Conservation (phyloP, 768 basidiomycete species). For the Ephemerocybe angulata region DNA sequence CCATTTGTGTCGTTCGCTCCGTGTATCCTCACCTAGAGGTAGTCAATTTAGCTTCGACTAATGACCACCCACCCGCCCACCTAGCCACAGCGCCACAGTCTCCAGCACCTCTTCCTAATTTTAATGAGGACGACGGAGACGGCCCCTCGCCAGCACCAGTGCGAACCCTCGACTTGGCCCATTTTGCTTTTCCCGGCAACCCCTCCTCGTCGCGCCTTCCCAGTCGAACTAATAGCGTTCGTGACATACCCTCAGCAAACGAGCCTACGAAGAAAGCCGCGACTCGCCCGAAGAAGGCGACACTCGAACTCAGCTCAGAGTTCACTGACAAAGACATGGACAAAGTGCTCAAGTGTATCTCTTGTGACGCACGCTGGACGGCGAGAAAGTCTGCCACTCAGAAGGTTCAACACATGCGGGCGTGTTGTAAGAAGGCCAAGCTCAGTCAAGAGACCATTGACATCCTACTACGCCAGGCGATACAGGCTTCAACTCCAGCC, state of each 20-base stretch:
- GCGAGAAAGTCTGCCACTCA: conserved; percentile 56
- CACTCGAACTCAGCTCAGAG: conserved; percentile 22
- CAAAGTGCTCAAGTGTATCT: conserved; percentile 54
- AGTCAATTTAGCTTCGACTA: too few relatives aligned
- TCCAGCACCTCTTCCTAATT: background rate
- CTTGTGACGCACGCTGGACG: conserved; percentile 68
- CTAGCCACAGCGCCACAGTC: background rate
- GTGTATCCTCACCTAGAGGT: too few relatives aligned
- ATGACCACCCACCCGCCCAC: too few relatives aligned
- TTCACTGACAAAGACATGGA: conserved; percentile 46
- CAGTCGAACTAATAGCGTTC: background rate
- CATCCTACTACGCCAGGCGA: conserved; percentile 48
- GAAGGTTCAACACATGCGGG: conserved; percentile 64
- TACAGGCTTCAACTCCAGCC: conserved; percentile 22
- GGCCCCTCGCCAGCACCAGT: background rate
- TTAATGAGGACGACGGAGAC: background rate
- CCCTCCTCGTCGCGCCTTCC: background rate
- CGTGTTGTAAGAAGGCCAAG: conserved; percentile 61
- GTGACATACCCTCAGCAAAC: background rate
- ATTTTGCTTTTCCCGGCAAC: conserved; percentile 1
- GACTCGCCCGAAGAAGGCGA: conserved; percentile 12
- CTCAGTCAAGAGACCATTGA: conserved; percentile 54
- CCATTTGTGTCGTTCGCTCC: too few relatives aligned
- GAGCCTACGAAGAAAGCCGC: background rate
- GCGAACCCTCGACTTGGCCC: background rate